Evolutionary conservation across 768 basidiomycete species (phyloP), one percentile per base, ranked within the genome.

Genomic region (Podaxis mareebaensis): DNA sequence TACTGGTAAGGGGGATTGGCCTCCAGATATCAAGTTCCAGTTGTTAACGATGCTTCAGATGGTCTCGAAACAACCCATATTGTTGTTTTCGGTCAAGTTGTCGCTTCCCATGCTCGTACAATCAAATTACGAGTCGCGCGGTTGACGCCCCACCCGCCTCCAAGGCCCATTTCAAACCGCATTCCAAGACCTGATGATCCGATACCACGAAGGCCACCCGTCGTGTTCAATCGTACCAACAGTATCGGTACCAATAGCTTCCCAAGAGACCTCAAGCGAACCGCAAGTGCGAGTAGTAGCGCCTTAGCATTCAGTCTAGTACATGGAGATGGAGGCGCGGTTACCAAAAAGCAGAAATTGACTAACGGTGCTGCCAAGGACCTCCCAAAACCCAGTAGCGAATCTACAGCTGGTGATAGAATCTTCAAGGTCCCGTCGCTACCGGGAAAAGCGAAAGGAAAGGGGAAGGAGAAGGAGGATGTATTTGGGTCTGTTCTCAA

Each of bases 61-160:
- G 87, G 85, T n/a, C 85, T 88, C 0, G 87, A 87, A 52, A 86
- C 88, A 6, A 89, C 85, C 0, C 80, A 91, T 65, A 84, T 91
- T 36, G 73, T 92, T 44, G 85, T 84, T 51, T 83, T 75, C 61
- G 78, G 82, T 3, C 76, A 77, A 49, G 60, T 69, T 2, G 54
- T 55, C 1, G 58, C 68, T 20, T n/a, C 42, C 75, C 33, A 66
- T 65, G 55, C 59, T 60, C 58, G 52, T 57, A 73, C 36, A 0
- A 70, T 90, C 22, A 75, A 77, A 33, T 76, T 90, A 53, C 68
- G 77, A 17, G 89, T 89, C 6, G 88, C 85, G 0, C 84, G 87
- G 44, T 80, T 91, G 64, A 77, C 80, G 8, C 76, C 80, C 71
- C 77, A 44, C 70, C 82, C 67, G 69, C 73, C 15, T 76, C 81